Base-by-base conservation (phyloP, 768 basidiomycete genomes). In the Dioszegia hungarica region DNA sequence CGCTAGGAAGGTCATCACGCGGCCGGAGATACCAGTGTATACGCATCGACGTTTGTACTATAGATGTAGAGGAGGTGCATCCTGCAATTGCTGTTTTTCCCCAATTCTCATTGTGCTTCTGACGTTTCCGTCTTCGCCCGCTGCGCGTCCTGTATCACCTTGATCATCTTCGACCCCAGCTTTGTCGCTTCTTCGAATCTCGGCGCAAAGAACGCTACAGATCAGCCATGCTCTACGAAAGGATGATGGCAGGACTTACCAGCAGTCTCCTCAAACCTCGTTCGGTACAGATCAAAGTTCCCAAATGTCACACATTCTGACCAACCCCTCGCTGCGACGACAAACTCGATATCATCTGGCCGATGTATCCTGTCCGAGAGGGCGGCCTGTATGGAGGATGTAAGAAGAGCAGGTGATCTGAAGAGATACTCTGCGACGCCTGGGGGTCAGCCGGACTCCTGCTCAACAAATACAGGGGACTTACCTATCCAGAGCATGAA, bases 341-440 rank as follows among this genome's bases (percentile, higher is more conserved):
- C 86, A 68, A 98, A 99, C 77, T 97, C 94, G 19, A 92, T 79
- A 75, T 99, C 94, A 63, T 99, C 89, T 0, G 85, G 81, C 8
- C 93, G 80, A 69, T 93, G 88, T 69, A 87, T 83, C 3, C 82
- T 82, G 65, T 94, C 88, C 57, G 83, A 76, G 31, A 92, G 71
- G 0, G 86, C 88, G 0, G 90, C 86, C 39, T 84, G 78, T 41
- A 97, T 81, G 0, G 93, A 87, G 1, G 80, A 77, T 53, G 85
- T 80, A 17, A 95, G 78, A 2, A 87, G 79, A 0, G 77, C 66
- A 14, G 59, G 79, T 0, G 84, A 85, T 40, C 88, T 81, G 79
- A 97, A 99, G 11, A 99, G 82, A 75, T 93, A 89, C 75, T 98
- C 95, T 11, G 94, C 90, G 12, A 97, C 91, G 28, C 94, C 74